Evolutionary conservation across 441 rosid genomes (phyloP).

Genomic region (Geranium incanum): DNA sequence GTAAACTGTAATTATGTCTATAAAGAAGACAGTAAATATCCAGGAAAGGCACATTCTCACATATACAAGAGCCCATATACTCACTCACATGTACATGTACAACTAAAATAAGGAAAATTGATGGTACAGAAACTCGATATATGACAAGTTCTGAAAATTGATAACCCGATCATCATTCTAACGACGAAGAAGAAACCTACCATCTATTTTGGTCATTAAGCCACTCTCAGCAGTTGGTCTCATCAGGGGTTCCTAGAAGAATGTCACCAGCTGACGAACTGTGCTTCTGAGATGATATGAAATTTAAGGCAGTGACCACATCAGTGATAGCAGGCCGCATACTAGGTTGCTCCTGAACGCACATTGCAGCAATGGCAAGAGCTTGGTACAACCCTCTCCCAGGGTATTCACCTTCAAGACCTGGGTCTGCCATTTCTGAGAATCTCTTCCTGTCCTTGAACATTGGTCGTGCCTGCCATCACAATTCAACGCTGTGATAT

Average conservation of each 20-base stretch:
- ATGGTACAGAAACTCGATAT: background rate
- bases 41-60: background rate
- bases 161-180: no score
- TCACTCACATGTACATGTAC: background rate
- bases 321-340: constrained; percentile 83
- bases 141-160: background rate
- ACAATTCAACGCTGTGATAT: no score
- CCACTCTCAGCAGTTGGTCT: no score
- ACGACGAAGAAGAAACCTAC: no score
- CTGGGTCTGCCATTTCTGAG: constrained; percentile 80
- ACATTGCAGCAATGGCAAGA: constrained; percentile 94
- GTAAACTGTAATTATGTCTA: background rate
- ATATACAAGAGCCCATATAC: background rate
- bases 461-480: constrained; percentile 71
- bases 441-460: constrained; percentile 81
- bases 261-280: background rate
- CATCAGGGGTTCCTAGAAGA: background rate
- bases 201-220: no score
- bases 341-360: constrained; percentile 87
- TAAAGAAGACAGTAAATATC: background rate
- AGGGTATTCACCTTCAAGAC: constrained; percentile 79
- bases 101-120: background rate
- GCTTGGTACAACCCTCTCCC: constrained; percentile 85
- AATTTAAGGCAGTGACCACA: constrained; percentile 73
- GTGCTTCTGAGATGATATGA: constrained; percentile 52